Evolutionary conservation across 257 asterid species (phyloP).

Genomic region (Solanum etuberosum): DNA sequence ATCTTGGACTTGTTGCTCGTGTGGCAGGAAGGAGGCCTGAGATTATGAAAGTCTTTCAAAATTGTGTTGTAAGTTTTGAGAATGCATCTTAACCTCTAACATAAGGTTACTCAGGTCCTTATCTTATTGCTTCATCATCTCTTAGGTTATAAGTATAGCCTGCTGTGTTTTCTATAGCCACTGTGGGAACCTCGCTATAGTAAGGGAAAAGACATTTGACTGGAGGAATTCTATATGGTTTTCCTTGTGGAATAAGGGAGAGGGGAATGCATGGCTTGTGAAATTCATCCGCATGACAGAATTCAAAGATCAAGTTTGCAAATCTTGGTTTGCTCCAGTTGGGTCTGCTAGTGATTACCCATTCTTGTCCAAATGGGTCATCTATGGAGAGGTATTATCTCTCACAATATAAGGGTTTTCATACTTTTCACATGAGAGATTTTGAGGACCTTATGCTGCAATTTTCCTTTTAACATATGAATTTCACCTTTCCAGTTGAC

Average conservation of each 20-base stretch:
- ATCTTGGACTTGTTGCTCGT: slow-evolving; percentile 92
- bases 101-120: slow-evolving; percentile 22
- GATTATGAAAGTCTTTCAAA: slow-evolving; percentile 71
- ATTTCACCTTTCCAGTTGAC: slow-evolving; percentile 49
- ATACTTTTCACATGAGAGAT: background rate
- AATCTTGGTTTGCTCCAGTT: slow-evolving; percentile 99
- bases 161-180: slow-evolving; percentile 99
- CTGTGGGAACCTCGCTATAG: slow-evolving; percentile 90
- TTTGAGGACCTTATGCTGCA: slow-evolving; percentile 15
- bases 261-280: slow-evolving; percentile 73
- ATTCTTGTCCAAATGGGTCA: slow-evolving; percentile 86
- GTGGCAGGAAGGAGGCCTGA: slow-evolving; percentile 95
- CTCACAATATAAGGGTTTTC: background rate
- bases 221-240: slow-evolving; percentile 68
- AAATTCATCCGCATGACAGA: slow-evolving; percentile 79
- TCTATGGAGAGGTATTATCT: slow-evolving; percentile 84
- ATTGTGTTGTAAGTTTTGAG: slow-evolving; percentile 77
- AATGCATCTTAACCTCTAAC: slow-evolving; percentile 8
- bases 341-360: slow-evolving; percentile 98
- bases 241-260: slow-evolving; percentile 69
- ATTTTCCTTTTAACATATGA: background rate
- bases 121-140: slow-evolving; percentile 23
- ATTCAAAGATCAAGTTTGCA: slow-evolving; percentile 84
- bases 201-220: slow-evolving; percentile 54
- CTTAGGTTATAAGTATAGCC: slow-evolving; percentile 98